These are phyloP conservation scores for Ogataea glucozyma DNA, from an alignment of 805 yeast species.

Conservation along the genomic window DNA sequence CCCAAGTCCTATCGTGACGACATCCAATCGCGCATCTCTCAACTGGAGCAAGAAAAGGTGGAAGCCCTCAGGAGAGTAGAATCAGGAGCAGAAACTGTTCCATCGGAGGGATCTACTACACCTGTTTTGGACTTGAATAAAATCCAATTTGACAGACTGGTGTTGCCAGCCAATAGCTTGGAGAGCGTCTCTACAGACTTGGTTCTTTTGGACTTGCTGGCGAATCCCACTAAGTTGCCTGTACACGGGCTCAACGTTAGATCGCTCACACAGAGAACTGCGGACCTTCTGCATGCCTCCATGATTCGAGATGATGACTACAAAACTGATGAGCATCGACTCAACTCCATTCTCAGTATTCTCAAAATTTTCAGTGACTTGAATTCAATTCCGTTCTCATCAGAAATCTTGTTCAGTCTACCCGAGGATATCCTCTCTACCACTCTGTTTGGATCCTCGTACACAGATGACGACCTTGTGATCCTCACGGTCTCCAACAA, in stretches of 20 bases:
- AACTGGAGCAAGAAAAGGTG: constrained; percentile 17
- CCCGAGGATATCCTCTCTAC: constrained; percentile 30
- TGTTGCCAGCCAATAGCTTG: constrained; percentile 29
- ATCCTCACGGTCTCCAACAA: constrained; percentile 27
- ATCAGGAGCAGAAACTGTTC: constrained; percentile 28
- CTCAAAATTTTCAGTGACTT: constrained; percentile 35
- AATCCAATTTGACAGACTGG: constrained; percentile 24
- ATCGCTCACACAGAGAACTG: constrained; percentile 64
- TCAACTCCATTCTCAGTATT: constrained; percentile 39
- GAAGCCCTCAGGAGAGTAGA: too few relatives aligned
- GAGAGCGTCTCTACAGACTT: constrained; percentile 34
- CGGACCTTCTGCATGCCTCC: constrained; percentile 69
- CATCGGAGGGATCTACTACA: constrained; percentile 34
- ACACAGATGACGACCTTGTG: constrained; percentile 25
- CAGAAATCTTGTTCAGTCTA: constrained; percentile 33
- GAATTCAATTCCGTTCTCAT: constrained; percentile 32
- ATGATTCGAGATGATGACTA: constrained; percentile 28
- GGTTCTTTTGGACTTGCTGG: constrained; percentile 31
- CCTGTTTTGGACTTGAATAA: constrained; percentile 27
- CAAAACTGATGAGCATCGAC: constrained; percentile 30
- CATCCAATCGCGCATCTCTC: constrained; percentile 36
- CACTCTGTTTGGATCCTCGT: constrained; percentile 22
- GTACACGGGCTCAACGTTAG: constrained; percentile 57
- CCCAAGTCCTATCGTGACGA: constrained; percentile 62
- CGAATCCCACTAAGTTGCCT: constrained; percentile 27